These are phyloP conservation scores for Gymnopilus dilepis DNA, from an alignment of 768 basidiomycete genomes.

Conservation along the genomic window DNA sequence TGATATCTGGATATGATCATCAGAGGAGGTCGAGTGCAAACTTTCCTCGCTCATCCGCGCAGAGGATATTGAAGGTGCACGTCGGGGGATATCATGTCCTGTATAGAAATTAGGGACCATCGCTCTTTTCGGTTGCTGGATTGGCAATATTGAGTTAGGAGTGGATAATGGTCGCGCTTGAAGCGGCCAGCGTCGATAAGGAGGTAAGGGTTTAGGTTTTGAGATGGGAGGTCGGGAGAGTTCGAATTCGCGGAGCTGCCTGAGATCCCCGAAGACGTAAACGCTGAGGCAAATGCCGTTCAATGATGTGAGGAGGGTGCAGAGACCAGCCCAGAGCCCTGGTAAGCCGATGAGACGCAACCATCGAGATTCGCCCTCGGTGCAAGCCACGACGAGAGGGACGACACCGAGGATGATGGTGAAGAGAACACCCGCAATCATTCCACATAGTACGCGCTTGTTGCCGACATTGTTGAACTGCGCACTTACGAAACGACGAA, in stretches of 20 bases:
- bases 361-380: slow-evolving; percentile 55
- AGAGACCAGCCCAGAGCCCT: slow-evolving; percentile 73
- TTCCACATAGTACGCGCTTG: slow-evolving; percentile 70
- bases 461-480: slow-evolving; percentile 78
- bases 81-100: slow-evolving; percentile 7
- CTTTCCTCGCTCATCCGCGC: slow-evolving; percentile 10
- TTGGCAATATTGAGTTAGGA: slow-evolving; percentile 18
- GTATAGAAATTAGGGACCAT: slow-evolving; percentile 10
- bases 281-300: slow-evolving; percentile 81
- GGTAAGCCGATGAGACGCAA: slow-evolving; percentile 64
- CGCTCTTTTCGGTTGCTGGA: slow-evolving; percentile 13
- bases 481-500: slow-evolving; percentile 68
- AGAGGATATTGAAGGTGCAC: slow-evolving; percentile 8
- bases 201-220: slow-evolving; percentile 44
- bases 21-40: slow-evolving; percentile 19
- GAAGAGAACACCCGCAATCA: slow-evolving; percentile 62
- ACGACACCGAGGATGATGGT: slow-evolving; percentile 52
- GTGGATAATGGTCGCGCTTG: slow-evolving; percentile 23
- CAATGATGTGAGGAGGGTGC: slow-evolving; percentile 63
- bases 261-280: slow-evolving; percentile 79
- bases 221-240: slow-evolving; percentile 73
- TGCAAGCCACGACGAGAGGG: slow-evolving; percentile 54
- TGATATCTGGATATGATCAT: slow-evolving; percentile 44
- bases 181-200: slow-evolving; percentile 22
- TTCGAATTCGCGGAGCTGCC: slow-evolving; percentile 80